Evolutionary conservation across 208 protist species (phyloP).

Genomic region (Acanthamoeba rhysodes): DNA sequence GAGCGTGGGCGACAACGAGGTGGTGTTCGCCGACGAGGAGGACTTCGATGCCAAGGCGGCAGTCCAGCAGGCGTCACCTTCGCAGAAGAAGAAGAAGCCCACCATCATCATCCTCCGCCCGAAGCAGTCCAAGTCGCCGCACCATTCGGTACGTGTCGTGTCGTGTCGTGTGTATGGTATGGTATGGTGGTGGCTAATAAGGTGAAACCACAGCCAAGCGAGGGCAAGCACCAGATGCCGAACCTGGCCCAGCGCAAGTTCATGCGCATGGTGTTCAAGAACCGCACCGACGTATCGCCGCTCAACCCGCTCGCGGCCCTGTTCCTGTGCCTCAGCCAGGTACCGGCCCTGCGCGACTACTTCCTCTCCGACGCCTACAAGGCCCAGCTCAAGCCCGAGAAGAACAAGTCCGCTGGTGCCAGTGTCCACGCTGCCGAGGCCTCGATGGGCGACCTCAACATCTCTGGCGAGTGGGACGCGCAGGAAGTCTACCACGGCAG

Average conservation of each 20-base stretch:
- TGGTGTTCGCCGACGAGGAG: slow-evolving; percentile 25
- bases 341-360: slow-evolving; percentile 20
- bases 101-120: slow-evolving; percentile 39
- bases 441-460: slow-evolving; percentile 17
- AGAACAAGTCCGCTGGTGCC: neutral
- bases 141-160: too few species aligned
- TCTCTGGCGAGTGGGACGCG: slow-evolving; percentile 38
- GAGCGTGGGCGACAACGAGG: slow-evolving; percentile 48
- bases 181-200: too few species aligned
- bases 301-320: slow-evolving; percentile 36
- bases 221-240: slow-evolving; percentile 29
- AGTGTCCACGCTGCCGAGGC: neutral
- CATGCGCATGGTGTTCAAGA: slow-evolving; percentile 45
- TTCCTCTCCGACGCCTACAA: slow-evolving; percentile 45
- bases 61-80: neutral
- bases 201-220: neutral
- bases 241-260: slow-evolving; percentile 43
- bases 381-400: slow-evolving; percentile 19
- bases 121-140: neutral
- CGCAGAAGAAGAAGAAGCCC: slow-evolving; percentile 33
- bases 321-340: slow-evolving; percentile 55
- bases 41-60: neutral
- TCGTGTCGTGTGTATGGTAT: too few species aligned
- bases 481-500: slow-evolving; percentile 39
- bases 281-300: slow-evolving; percentile 42